Base-by-base conservation (phyloP, 1,139 yeast genomes). In the Geotrichum citri-aurantii region DNA sequence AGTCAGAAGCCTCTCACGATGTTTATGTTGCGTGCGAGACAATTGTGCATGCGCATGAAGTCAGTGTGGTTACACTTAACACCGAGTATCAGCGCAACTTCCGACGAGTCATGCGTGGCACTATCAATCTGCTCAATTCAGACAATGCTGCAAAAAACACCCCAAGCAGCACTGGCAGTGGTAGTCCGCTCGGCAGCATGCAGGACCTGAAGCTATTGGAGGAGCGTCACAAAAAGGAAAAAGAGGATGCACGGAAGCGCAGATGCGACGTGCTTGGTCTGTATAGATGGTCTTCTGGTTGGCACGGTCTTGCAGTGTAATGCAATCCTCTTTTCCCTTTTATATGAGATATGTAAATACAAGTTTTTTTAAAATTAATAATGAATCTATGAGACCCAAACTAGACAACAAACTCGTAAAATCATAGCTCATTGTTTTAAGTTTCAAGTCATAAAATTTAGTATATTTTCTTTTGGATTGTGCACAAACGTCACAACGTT, bases 51-150 rank as follows among this genome's bases (percentile, higher is more conserved):
- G 73, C 73, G 8, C 73, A 71, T 55, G 73, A 71, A 55, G 73
- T 69, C 19, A 68, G 73, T 53, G 68, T 70, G 48, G 72, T 68
- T 17, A 71, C 73, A 11, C 64, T 71, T 37, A 68, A 68, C 58
- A 70, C 73, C 1, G 71, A 69, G 54, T 71, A 71, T 52, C 73
- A 70, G 62, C 65, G 73, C 31, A 70, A 69, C 47, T 70, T 69
- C 60, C 52, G 73, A 44, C 60, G 68, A 12, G 68, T 70, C 14
- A 66, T 70, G 68, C 62, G 73, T 1, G 67, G 71, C 42, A 69
- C 71, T 42, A 67, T 65, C 12, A 57, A 50, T 24, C 51, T 57
- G 53, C 48, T 61, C 14, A 54, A 52, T 7, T 54, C 58, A 17
- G 42, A 37, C 42, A 53, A 52, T 29, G 64, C 57, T 44, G 24